These are phyloP conservation scores for Aspergillus hortae DNA, from an alignment of 2,329 filamentous ascomycete genomes.

Conservation along the genomic window DNA sequence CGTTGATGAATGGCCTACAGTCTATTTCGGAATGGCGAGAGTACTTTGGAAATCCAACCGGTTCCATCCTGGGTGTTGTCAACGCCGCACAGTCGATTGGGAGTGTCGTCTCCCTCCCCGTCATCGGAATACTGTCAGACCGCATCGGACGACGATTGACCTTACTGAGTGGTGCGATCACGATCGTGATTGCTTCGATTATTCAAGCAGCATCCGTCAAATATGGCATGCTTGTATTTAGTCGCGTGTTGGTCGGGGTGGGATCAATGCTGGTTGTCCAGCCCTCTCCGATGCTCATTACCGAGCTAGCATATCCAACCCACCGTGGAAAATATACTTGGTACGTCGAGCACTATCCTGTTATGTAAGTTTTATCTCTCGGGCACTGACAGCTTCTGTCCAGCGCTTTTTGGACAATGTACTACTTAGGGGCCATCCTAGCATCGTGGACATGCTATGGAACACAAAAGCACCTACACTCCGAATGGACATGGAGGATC, in stretches of 20 bases:
- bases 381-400: slow-evolving; percentile 17
- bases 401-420: slow-evolving; percentile 16
- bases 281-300: slow-evolving; percentile 26
- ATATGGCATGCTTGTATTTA: slow-evolving; percentile 51
- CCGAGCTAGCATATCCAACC: slow-evolving; percentile 28
- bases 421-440: slow-evolving; percentile 18
- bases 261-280: slow-evolving; percentile 47
- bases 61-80: slow-evolving; percentile 41
- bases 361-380: slow-evolving; percentile 6
- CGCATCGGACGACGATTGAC: slow-evolving; percentile 40
- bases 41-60: slow-evolving; percentile 42
- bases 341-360: slow-evolving; percentile 5
- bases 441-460: slow-evolving; percentile 14
- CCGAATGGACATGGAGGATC: slow-evolving; percentile 23
- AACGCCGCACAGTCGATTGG: slow-evolving; percentile 45
- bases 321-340: slow-evolving; percentile 27
- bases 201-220: slow-evolving; percentile 27
- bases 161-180: slow-evolving; percentile 37
- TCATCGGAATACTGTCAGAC: slow-evolving; percentile 39
- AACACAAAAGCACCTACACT: slow-evolving; percentile 15
- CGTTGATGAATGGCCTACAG: slow-evolving; percentile 47
- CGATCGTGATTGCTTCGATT: slow-evolving; percentile 43
- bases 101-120: slow-evolving; percentile 30
- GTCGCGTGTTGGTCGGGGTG: slow-evolving; percentile 63
- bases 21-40: slow-evolving; percentile 40